Conservation (phyloP, 1,284 basidiomycete genomes). For the Veloboletus limbatus region DNA sequence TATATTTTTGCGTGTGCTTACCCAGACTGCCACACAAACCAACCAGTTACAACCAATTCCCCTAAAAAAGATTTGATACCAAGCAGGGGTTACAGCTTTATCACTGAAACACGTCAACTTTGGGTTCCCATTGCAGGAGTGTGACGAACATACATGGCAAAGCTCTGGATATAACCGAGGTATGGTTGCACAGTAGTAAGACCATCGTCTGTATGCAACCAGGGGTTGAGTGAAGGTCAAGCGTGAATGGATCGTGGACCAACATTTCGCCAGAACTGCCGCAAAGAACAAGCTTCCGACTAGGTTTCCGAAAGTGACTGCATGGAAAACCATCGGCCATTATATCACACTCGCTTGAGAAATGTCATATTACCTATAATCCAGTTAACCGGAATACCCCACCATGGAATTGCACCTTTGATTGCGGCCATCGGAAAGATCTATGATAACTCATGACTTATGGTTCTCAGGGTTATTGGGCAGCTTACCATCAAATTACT, state of each 20-base stretch:
- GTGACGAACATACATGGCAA: conserved; percentile 48
- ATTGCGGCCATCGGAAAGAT: conserved; percentile 66
- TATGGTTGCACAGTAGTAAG: conserved; percentile 60
- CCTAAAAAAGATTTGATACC: conserved; percentile 74
- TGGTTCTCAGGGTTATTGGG: background rate
- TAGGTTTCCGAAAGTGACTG: conserved; percentile 72
- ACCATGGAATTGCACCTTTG: conserved; percentile 63
- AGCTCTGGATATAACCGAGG: conserved; percentile 46
- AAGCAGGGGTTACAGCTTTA: conserved; percentile 62
- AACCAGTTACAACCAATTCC: conserved; percentile 81
- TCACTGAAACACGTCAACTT: conserved; percentile 37
- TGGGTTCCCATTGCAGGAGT: background rate
- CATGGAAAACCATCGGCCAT: conserved; percentile 1
- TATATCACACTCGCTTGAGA: background rate
- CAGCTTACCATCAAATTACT: conserved; percentile 70
- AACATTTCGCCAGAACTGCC: conserved; percentile 64
- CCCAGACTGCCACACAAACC: conserved; percentile 77
- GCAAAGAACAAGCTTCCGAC: conserved; percentile 70
- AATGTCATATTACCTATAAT: conserved; percentile 46
- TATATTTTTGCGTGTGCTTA: conserved; percentile 32
- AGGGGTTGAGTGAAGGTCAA: background rate
- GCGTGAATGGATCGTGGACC: conserved; percentile 17
- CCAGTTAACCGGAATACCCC: conserved; percentile 67
- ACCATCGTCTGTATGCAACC: conserved; percentile 45
- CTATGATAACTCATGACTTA: conserved; percentile 33